Conservation (phyloP, 371 early-diverging fungal genomes). For the Syncephalis fuscata region DNA sequence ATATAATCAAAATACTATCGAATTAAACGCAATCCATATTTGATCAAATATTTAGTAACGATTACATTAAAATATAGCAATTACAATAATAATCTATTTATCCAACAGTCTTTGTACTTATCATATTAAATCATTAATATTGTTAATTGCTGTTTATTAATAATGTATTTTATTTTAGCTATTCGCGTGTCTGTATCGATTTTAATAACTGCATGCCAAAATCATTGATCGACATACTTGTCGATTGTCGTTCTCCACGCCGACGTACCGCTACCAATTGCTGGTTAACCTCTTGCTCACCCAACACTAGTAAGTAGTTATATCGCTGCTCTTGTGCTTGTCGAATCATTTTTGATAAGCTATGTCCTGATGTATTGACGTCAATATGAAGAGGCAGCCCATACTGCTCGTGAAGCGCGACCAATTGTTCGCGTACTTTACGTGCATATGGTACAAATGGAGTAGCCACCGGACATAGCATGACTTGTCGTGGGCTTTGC, state of each 20-base stretch:
- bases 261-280: slow-evolving; percentile 76
- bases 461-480: slow-evolving; percentile 68
- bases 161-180: neutral
- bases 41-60: no score
- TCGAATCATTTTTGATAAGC: slow-evolving; percentile 94
- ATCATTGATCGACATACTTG: slow-evolving; percentile 3
- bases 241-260: slow-evolving; percentile 30
- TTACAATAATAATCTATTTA: no score
- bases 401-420: slow-evolving; percentile 11
- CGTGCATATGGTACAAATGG: slow-evolving; percentile 44
- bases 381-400: slow-evolving; percentile 63
- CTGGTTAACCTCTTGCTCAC: slow-evolving; percentile 70
- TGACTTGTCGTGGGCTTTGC: slow-evolving; percentile 93
- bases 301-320: slow-evolving; percentile 82
- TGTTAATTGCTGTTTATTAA: neutral
- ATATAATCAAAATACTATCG: no score
- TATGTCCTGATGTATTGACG: slow-evolving; percentile 72
- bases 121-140: no score
- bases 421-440: slow-evolving; percentile 18
- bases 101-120: no score
- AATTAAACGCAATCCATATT: no score
- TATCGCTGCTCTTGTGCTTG: slow-evolving; percentile 64
- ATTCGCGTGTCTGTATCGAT: neutral
- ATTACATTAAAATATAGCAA: no score
- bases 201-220: neutral